These are phyloP conservation scores for Plasmopara halstedii DNA, from an alignment of 352 stramenopile genomes.

Conservation along the genomic window DNA sequence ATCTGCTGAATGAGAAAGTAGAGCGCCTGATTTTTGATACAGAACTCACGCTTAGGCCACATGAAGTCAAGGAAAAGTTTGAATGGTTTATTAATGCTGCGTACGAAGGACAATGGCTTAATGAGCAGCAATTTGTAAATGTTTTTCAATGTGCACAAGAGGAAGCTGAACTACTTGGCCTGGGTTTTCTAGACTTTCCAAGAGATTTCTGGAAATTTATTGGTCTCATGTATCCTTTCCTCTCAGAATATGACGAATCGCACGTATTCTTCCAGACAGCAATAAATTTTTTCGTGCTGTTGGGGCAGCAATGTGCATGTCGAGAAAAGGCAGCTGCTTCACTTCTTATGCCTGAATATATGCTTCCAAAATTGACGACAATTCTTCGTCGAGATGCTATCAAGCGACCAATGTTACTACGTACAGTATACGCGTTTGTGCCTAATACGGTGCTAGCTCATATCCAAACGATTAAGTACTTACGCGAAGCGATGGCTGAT, in stretches of 20 bases:
- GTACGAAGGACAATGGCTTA: slow-evolving; percentile 29
- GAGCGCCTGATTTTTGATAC: slow-evolving; percentile 25
- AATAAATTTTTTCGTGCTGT: slow-evolving; percentile 23
- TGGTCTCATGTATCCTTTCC: slow-evolving; percentile 40
- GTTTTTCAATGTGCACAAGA: slow-evolving; percentile 41
- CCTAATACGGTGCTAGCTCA: slow-evolving; percentile 43
- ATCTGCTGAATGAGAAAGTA: slow-evolving; percentile 57
- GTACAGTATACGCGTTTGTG: slow-evolving; percentile 57
- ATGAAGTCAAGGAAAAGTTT: slow-evolving; percentile 57
- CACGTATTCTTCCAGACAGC: slow-evolving; percentile 32
- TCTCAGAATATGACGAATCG: slow-evolving; percentile 42
- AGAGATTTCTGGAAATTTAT: slow-evolving; percentile 77
- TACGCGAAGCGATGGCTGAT: slow-evolving; percentile 52
- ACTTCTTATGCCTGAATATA: slow-evolving; percentile 46
- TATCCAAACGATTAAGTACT: slow-evolving; percentile 66
- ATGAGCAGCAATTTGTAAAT: slow-evolving; percentile 27
- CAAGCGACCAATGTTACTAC: slow-evolving; percentile 50
- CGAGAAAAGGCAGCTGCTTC: slow-evolving; percentile 35
- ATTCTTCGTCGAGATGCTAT: slow-evolving; percentile 12
- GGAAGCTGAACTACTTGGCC: slow-evolving; percentile 40
- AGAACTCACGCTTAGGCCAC: slow-evolving; percentile 24
- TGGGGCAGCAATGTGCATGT: slow-evolving; percentile 40
- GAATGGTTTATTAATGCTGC: slow-evolving; percentile 53
- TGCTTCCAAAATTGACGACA: slow-evolving; percentile 40
- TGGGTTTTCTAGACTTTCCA: slow-evolving; percentile 64